Base-by-base conservation (phyloP, 164 flowering plant species). In the Aristolochia contorta region DNA sequence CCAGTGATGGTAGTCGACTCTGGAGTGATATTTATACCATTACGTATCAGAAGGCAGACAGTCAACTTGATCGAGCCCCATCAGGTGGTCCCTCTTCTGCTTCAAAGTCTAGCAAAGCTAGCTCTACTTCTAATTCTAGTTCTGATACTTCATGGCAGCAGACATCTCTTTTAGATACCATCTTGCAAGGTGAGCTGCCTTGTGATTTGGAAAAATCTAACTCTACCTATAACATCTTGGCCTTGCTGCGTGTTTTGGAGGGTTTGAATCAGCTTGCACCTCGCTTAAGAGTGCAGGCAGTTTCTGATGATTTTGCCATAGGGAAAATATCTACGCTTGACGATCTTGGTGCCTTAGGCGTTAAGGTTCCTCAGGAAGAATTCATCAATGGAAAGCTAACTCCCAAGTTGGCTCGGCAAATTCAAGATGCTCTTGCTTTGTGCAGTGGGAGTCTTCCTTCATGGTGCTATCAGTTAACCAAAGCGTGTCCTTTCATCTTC, bases 401-500 rank as follows among this genome's bases (percentile, higher is more conserved):
- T 62, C 93, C 97, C 12, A 94, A 94, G 71, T 76, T 94, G 70
- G 91, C 95, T 27, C 75, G 96, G 21, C 99, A 94, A 68, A 86
- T 94, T 37, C 97, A 91, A 71, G 99, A 94, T 81, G 87, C 96
- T 16, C 86, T 94, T 57, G 96, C 97, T 16, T 74, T 91, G 45
- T 94, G 93, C 71, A 89, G 97, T 80, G 97, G 96, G 2, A 83
- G 93, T 68, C 89, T 94, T 58, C 97, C 99, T 23, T 84, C 96
- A n/a, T 94, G 99, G 99, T 91, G 97, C 65, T 86, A 84, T 76
- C 99, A 94, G 71, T 72, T 94, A 76, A 94, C 97, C n/a, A 91
- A 80, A 73, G 84, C 97, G 46, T 94, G 99, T 51, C 95, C 97
- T 4, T 94, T 94, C 71, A 75, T 94, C 71, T 94, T 94, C 78